Evolutionary conservation across 768 basidiomycete species (phyloP), one percentile per base, ranked within the genome.

Genomic region (Postia placenta): DNA sequence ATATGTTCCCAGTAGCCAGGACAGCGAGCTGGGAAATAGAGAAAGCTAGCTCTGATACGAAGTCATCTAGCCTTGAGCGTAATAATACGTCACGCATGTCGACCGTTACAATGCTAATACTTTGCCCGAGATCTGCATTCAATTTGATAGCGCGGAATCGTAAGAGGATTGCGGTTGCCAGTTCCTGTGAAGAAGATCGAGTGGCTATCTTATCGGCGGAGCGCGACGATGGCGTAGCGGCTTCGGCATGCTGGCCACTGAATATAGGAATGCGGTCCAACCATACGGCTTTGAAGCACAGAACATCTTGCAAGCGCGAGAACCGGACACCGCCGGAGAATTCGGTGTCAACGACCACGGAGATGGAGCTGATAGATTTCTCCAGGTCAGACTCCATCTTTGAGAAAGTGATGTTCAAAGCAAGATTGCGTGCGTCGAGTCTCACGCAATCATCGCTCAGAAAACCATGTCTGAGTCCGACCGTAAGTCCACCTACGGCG

Each of bases 261-360:
- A 93, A 78, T 6, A 87, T 69, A 0, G 91, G 89, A 23, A 94
- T 89, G 30, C 82, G 81, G 60, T 94, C 92, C 40, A 95, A 64
- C 91, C 92, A 95, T 11, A 95, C 90, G 4, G 92, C 92, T 64
- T 94, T 94, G 76, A 95, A 92, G 64, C 90, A 93, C 17, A 97
- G 74, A 46, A 94, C 82, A 61, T 96, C 93, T 65, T 94, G 92
- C 24, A 96, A 67, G 11, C 92, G 81, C 3, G 89, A 88, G 59
- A 97, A 85, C 19, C 84, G 80, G 35, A 94, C 76, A 5, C 75
- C 82, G 0, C 87, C 89, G 3, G 83, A 72, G 47, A 97, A 78
- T 61, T 91, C 86, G 0, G 92, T 93, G 61, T 92, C 90, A n/a
- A 93, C 61, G 5, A 87, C 75, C 35, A 90, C 65, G 0, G 91